Conservation (phyloP, 768 basidiomycete species). For the Saitozyma podzolica region DNA sequence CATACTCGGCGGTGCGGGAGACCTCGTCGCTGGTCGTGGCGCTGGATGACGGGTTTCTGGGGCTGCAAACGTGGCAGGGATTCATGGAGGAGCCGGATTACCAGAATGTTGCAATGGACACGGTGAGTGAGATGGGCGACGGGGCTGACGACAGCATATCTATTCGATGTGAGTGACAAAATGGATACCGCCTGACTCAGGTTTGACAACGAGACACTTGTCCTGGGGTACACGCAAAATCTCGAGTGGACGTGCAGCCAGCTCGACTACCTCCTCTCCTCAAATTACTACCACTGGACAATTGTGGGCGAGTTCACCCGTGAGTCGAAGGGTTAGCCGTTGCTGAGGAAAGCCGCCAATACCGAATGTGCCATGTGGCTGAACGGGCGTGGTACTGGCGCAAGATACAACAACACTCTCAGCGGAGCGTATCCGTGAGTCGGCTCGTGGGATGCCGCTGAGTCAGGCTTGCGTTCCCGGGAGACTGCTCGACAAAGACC, state of each 20-base stretch:
- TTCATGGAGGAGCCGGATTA: constrained; percentile 41
- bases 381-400: constrained; percentile 75
- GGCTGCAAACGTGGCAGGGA: constrained; percentile 37
- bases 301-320: constrained; percentile 84
- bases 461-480: constrained; percentile 66
- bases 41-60: constrained; percentile 42
- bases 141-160: constrained; percentile 38
- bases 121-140: constrained; percentile 30
- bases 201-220: constrained; percentile 32
- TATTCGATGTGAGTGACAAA: constrained; percentile 42
- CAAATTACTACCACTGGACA: constrained; percentile 67
- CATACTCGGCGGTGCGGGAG: constrained; percentile 25
- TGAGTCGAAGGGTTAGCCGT: constrained; percentile 13
- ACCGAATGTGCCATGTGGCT: constrained; percentile 67
- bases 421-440: constrained; percentile 31
- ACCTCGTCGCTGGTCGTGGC: constrained; percentile 23
- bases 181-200: constrained; percentile 7
- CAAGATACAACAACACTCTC: constrained; percentile 61
- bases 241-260: constrained; percentile 42
- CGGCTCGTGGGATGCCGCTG: not conserved
- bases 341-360: constrained; percentile 29
- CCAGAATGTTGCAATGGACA: constrained; percentile 44
- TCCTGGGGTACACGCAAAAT: constrained; percentile 40
- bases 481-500: constrained; percentile 71
- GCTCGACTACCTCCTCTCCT: constrained; percentile 22